These are phyloP conservation scores for Cerrena zonata DNA, from an alignment of 1,284 basidiomycete genomes.

Conservation along the genomic window DNA sequence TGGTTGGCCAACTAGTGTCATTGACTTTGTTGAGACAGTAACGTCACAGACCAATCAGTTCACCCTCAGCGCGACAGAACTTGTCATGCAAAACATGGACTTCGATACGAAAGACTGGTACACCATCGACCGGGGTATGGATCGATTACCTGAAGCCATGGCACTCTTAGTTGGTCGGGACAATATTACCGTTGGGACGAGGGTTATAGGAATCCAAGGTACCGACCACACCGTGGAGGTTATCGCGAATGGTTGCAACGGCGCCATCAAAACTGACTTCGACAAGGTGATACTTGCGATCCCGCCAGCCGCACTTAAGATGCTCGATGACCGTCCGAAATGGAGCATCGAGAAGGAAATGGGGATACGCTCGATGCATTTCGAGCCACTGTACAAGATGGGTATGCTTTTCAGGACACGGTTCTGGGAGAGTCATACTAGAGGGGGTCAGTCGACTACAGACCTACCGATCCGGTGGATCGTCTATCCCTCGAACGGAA, in stretches of 20 bases:
- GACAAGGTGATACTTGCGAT: not conserved
- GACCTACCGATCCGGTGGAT: constrained; percentile 33
- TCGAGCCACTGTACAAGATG: constrained; percentile 29
- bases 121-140: not conserved
- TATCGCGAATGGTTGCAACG: not conserved
- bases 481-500: constrained; percentile 29
- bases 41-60: constrained; percentile 1
- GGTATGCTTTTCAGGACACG: constrained; percentile 31
- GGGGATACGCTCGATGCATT: constrained; percentile 28
- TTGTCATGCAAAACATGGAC: not conserved
- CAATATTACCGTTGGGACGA: not conserved
- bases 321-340: constrained; percentile 10
- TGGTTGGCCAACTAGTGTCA: not conserved
- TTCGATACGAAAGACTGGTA: not conserved
- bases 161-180: not conserved
- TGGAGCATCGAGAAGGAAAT: constrained; percentile 18
- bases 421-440: constrained; percentile 31
- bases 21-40: constrained; percentile 1
- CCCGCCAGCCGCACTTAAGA: not conserved
- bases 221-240: not conserved
- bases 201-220: not conserved
- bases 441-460: constrained; percentile 32
- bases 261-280: not conserved
- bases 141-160: not conserved
- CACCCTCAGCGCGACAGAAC: not conserved